These are phyloP conservation scores for Phylloporus sp. DNA, from an alignment of 768 basidiomycete species.

Conservation along the genomic window DNA sequence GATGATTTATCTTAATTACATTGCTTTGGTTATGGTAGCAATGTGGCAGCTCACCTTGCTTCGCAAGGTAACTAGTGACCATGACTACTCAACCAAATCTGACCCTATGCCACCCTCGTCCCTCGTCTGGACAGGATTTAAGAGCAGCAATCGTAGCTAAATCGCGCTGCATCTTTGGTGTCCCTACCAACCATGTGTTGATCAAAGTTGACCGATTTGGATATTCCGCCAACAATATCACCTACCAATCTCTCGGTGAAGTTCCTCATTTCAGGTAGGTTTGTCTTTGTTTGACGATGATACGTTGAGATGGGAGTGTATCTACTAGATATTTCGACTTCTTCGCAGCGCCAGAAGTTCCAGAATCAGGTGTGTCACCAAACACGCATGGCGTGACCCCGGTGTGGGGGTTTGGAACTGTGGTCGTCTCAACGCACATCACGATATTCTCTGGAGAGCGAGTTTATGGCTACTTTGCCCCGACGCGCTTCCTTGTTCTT, in stretches of 20 bases:
- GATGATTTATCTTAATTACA: no score
- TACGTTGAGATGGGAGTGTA: neutral
- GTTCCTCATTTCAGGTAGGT: slow-evolving; percentile 37
- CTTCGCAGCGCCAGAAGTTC: slow-evolving; percentile 44
- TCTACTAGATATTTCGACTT: slow-evolving; percentile 67
- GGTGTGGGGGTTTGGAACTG: slow-evolving; percentile 69
- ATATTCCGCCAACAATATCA: slow-evolving; percentile 68
- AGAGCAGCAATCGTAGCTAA: slow-evolving; percentile 27
- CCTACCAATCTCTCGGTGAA: slow-evolving; percentile 58
- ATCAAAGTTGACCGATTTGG: slow-evolving; percentile 64
- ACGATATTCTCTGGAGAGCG: slow-evolving; percentile 53
- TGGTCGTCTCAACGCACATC: slow-evolving; percentile 46
- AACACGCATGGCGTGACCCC: slow-evolving; percentile 61
- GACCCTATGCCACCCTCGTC: slow-evolving; percentile 39
- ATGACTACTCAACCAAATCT: slow-evolving; percentile 24
- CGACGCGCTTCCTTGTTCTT: slow-evolving; percentile 53
- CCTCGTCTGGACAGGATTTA: slow-evolving; percentile 31
- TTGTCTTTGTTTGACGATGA: neutral
- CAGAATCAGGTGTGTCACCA: slow-evolving; percentile 32
- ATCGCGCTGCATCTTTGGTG: slow-evolving; percentile 17
- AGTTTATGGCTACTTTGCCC: slow-evolving; percentile 60
- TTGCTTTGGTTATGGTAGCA: no score
- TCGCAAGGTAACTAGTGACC: no score
- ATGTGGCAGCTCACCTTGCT: no score
- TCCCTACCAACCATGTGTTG: slow-evolving; percentile 45